A percentile compares a stretch with the other conserved stretches of the same genome.
phyloP scores from a whole-genome alignment of 2,329 filamentous ascomycete species.

The Colletotrichum musicola region DNA sequence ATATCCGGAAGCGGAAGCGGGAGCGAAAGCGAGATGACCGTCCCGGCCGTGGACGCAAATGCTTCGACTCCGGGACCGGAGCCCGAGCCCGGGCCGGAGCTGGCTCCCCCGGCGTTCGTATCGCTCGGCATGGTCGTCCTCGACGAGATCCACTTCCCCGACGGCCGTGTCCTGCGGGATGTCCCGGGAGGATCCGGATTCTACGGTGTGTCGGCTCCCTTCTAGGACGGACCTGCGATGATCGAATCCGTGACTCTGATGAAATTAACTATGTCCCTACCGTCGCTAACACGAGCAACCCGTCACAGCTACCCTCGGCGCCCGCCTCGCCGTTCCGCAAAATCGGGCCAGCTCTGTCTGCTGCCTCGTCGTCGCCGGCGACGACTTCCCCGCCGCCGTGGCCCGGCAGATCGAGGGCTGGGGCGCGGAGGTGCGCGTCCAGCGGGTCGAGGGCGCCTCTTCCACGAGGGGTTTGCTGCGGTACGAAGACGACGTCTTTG shows the following conservation, averaged over 20 bases:
- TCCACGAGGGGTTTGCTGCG: constrained; percentile 14
- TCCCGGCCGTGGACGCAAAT: too few relatives aligned
- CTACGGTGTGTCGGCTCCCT: too few relatives aligned
- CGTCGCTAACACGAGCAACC: background rate
- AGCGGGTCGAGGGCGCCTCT: background rate
- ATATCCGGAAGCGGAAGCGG: background rate
- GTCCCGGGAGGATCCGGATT: constrained; percentile 31
- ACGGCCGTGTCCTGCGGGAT: constrained; percentile 17
- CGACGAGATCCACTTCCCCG: constrained; percentile 29
- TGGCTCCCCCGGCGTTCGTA: constrained; percentile 25
- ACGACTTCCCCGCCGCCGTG: constrained; percentile 7
- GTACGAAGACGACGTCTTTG: constrained; percentile 25
- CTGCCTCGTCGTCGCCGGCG: constrained; percentile 18
- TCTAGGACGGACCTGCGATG: too few relatives aligned
- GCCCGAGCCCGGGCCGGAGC: background rate
- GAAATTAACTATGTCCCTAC: too few relatives aligned
- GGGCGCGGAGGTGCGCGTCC: background rate
- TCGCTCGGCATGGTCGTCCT: constrained; percentile 36
- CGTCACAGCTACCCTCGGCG: constrained; percentile 32
- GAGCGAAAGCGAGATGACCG: background rate
- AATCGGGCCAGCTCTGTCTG: background rate
- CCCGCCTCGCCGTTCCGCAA: constrained; percentile 22
- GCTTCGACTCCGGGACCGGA: background rate
- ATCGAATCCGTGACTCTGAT: too few relatives aligned
- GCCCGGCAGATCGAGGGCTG: constrained; percentile 8